Evolutionary conservation across 139 green algal species (phyloP).

Genomic region (Chara braunii): DNA sequence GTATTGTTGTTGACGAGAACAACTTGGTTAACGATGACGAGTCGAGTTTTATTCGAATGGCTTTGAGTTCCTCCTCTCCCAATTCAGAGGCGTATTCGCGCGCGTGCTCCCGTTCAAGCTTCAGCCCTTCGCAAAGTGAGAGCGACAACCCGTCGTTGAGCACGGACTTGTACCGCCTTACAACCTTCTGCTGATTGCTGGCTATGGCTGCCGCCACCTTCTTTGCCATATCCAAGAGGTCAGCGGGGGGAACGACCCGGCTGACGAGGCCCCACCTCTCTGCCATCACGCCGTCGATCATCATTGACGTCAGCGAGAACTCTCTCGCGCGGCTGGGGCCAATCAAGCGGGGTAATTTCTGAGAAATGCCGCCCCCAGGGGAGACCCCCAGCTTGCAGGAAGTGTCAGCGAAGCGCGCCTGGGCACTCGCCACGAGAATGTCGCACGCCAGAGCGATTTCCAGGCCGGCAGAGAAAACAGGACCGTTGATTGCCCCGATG

Average conservation of each 20-base stretch:
- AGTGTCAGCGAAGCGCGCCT: slow-evolving; percentile 41
- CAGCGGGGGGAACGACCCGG: slow-evolving; percentile 1
- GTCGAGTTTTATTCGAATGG: too few relatives aligned
- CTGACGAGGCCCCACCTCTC: slow-evolving; percentile 38
- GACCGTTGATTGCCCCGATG: slow-evolving; percentile 45
- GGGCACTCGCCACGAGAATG: slow-evolving; percentile 36
- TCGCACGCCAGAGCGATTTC: slow-evolving; percentile 49
- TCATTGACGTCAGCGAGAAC: slow-evolving; percentile 27
- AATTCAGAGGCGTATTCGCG: too few relatives aligned
- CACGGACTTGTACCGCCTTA: slow-evolving; percentile 39
- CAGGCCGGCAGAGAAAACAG: slow-evolving; percentile 44
- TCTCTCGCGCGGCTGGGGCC: slow-evolving; percentile 32
- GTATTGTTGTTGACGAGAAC: too few relatives aligned
- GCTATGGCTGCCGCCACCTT: slow-evolving; percentile 2
- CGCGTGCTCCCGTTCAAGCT: too few relatives aligned
- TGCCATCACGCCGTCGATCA: slow-evolving; percentile 25
- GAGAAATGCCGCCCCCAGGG: slow-evolving; percentile 37
- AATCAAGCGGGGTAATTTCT: slow-evolving; percentile 48
- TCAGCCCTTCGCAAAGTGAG: slow-evolving; percentile 10
- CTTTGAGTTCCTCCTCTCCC: too few relatives aligned
- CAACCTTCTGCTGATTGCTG: slow-evolving; percentile 13
- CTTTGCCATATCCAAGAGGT: slow-evolving; percentile 26
- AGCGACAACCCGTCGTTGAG: slow-evolving; percentile 37
- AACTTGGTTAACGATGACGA: too few relatives aligned
- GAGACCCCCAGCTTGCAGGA: slow-evolving; percentile 33